These are phyloP conservation scores for Flaveria trinervia DNA, from an alignment of 129 eudicot species.

Conservation along the genomic window DNA sequence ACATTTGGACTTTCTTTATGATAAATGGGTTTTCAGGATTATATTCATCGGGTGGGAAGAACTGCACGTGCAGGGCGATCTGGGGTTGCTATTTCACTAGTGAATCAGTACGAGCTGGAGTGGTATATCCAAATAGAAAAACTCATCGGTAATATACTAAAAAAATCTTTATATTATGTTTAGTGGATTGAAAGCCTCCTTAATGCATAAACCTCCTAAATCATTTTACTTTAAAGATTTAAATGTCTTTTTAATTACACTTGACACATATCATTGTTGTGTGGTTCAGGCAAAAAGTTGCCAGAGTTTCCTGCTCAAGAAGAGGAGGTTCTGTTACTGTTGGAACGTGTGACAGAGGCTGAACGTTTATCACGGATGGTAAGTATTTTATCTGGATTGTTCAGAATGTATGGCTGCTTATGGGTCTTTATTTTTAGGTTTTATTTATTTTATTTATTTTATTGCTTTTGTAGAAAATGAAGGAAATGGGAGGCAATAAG, in stretches of 20 bases:
- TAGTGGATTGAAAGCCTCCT: neutral
- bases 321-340: constrained; percentile 64
- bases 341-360: constrained; percentile 79
- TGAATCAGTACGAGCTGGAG: constrained; percentile 91
- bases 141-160: constrained; percentile 56
- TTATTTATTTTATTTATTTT: neutral
- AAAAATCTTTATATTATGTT: neutral
- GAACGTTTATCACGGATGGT: constrained; percentile 69
- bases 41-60: constrained; percentile 96
- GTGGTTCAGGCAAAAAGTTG: constrained; percentile 64
- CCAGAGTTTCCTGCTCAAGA: constrained; percentile 63
- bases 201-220: neutral
- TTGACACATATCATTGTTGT: neutral
- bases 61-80: constrained; percentile 99
- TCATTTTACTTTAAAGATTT: neutral
- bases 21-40: constrained; percentile 57
- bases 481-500: constrained; percentile 59
- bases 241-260: neutral
- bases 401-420: neutral
- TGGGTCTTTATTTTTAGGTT: neutral
- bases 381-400: neutral
- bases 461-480: constrained; percentile 55
- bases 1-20: neutral
- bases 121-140: constrained; percentile 92
- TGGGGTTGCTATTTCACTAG: constrained; percentile 86